These are phyloP conservation scores for Lichtheimia hyalospora DNA, from an alignment of 371 early-diverging fungal species.

Conservation along the genomic window DNA sequence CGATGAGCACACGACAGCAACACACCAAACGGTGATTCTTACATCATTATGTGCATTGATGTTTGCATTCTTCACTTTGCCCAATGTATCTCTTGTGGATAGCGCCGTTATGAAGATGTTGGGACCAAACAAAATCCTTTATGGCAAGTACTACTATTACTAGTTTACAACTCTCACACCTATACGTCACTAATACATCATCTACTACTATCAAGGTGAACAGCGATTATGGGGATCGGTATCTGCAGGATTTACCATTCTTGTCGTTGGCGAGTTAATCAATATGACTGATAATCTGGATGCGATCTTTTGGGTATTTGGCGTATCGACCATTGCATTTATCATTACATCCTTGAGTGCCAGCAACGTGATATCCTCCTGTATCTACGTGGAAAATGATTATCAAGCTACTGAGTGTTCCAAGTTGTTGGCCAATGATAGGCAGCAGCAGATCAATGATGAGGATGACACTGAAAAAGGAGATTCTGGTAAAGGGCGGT, in stretches of 20 bases:
- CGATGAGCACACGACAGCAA: not conserved
- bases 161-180: not conserved
- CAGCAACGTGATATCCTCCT: not conserved
- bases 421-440: not conserved
- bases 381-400: no score
- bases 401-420: not conserved
- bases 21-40: conserved; percentile 9
- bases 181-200: not conserved
- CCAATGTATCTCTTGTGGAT: conserved; percentile 44
- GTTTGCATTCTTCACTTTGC: conserved; percentile 47
- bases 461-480: not conserved
- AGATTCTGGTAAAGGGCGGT: not conserved
- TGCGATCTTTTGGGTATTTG: conserved; percentile 37
- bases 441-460: no score
- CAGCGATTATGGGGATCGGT: conserved; percentile 49
- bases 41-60: conserved; percentile 28
- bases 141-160: conserved; percentile 28
- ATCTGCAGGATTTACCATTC: conserved; percentile 36
- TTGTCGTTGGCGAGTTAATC: conserved; percentile 36
- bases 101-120: conserved; percentile 51
- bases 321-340: conserved; percentile 23
- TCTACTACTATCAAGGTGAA: conserved; percentile 25
- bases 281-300: conserved; percentile 26
- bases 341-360: conserved; percentile 12
- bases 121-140: conserved; percentile 44